Evolutionary conservation across 1,284 basidiomycete genomes (phyloP).

Genomic region (Fomitopsis palustris): DNA sequence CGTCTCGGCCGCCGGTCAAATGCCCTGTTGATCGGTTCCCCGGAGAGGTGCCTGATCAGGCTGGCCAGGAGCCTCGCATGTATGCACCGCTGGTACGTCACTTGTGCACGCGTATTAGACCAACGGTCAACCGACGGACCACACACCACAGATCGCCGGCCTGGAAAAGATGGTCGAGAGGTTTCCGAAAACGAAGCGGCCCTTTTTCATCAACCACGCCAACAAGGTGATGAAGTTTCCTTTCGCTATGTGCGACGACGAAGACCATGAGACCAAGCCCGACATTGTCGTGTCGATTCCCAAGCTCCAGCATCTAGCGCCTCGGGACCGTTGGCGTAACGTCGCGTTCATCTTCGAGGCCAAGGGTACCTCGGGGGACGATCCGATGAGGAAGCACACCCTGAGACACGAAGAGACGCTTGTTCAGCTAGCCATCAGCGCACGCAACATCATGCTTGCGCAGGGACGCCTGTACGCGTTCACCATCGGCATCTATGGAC

Average conservation of each 20-base stretch:
- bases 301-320: neutral
- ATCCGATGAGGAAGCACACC: neutral
- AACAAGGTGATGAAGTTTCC: neutral
- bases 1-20: no score
- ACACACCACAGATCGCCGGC: neutral
- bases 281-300: neutral
- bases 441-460: slow-evolving; percentile 8
- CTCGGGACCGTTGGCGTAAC: neutral
- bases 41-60: neutral
- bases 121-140: no score
- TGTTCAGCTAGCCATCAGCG: slow-evolving; percentile 8
- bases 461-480: slow-evolving; percentile 9
- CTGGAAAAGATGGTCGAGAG: neutral
- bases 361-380: neutral
- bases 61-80: neutral
- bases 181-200: neutral
- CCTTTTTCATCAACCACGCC: neutral
- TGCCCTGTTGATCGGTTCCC: neutral
- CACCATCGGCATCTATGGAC: slow-evolving; percentile 14
- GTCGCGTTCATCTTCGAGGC: neutral
- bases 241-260: neutral
- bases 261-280: neutral
- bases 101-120: neutral
- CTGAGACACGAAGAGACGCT: neutral
- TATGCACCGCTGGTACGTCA: neutral